A percentile compares a stretch with the other conserved stretches of the same genome.
These are phyloP conservation scores for Aspergillus transmontanensis DNA, from an alignment of 2,329 filamentous ascomycete genomes.

Conservation along the genomic window DNA sequence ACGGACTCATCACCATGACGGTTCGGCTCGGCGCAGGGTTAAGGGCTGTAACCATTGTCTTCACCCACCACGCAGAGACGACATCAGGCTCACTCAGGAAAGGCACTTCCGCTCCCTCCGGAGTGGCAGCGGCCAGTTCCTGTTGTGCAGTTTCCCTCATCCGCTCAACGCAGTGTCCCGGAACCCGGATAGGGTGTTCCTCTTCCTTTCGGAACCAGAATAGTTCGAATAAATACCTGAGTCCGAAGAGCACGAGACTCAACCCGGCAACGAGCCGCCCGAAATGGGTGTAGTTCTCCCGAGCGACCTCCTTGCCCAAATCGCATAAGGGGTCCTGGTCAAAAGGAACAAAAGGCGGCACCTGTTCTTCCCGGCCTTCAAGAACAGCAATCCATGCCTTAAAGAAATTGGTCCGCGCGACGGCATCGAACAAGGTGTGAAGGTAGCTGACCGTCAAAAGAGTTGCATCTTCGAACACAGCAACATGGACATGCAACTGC, in stretches of 20 bases:
- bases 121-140: background rate
- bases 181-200: slow-evolving; percentile 29
- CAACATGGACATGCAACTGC: slow-evolving; percentile 51
- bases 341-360: slow-evolving; percentile 40
- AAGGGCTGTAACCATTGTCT: slow-evolving; percentile 27
- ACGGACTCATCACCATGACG: slow-evolving; percentile 36
- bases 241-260: slow-evolving; percentile 26
- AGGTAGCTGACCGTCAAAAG: slow-evolving; percentile 51
- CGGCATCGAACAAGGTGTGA: slow-evolving; percentile 53
- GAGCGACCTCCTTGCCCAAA: slow-evolving; percentile 17
- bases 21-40: slow-evolving; percentile 30
- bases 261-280: background rate
- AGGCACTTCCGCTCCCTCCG: slow-evolving; percentile 14
- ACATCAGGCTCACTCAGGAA: slow-evolving; percentile 54
- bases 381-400: slow-evolving; percentile 52
- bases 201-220: slow-evolving; percentile 24
- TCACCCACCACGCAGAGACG: slow-evolving; percentile 46
- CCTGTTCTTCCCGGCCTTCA: slow-evolving; percentile 45
- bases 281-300: background rate
- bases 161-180: slow-evolving; percentile 17
- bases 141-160: background rate
- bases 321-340: slow-evolving; percentile 40
- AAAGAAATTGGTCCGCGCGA: slow-evolving; percentile 48
- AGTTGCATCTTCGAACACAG: slow-evolving; percentile 54
- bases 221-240: slow-evolving; percentile 37